phyloP scores from a whole-genome alignment of 2,329 filamentous ascomycete species.

The Fusarium napiforme region DNA sequence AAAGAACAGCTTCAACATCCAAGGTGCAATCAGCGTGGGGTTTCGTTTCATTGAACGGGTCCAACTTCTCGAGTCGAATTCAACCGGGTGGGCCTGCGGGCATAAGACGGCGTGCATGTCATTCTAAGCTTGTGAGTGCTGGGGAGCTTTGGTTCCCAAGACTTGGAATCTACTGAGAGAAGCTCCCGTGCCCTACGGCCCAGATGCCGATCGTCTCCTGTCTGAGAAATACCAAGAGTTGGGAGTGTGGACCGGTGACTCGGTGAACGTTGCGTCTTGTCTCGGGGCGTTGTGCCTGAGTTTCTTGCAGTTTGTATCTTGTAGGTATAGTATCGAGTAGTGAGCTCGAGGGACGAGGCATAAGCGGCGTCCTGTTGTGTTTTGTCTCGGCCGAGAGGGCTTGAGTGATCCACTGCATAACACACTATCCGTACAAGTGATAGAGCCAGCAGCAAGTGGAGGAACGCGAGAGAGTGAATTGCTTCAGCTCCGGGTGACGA shows the following conservation, averaged over 20 bases:
- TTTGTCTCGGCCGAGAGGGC: constrained; percentile 13
- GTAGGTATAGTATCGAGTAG: background rate
- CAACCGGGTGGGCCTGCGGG: constrained; percentile 18
- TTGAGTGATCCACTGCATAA: background rate
- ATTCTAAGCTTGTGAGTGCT: constrained; percentile 25
- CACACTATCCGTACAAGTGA: background rate
- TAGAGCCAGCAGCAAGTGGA: constrained; percentile 8
- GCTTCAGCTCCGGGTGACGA: constrained; percentile 14
- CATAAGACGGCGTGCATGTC: constrained; percentile 34
- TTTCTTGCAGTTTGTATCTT: background rate
- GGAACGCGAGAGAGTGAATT: background rate
- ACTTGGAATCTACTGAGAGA: constrained; percentile 4
- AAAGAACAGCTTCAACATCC: constrained; percentile 1
- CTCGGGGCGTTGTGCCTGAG: constrained; percentile 4
- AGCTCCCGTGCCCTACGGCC: constrained; percentile 1
- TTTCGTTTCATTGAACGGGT: constrained; percentile 6
- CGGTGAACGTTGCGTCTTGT: constrained; percentile 19
- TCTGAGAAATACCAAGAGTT: constrained; percentile 28
- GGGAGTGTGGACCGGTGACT: constrained; percentile 32
- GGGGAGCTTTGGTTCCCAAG: constrained; percentile 13
- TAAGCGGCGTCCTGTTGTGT: constrained; percentile 8
- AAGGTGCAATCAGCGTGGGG: constrained; percentile 9
- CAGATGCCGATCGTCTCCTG: constrained; percentile 37
- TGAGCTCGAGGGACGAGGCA: background rate
- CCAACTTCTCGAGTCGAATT: constrained; percentile 10